Base-by-base conservation (phyloP, 1,139 yeast species). In the Nakaseomyces glabratus region DNA sequence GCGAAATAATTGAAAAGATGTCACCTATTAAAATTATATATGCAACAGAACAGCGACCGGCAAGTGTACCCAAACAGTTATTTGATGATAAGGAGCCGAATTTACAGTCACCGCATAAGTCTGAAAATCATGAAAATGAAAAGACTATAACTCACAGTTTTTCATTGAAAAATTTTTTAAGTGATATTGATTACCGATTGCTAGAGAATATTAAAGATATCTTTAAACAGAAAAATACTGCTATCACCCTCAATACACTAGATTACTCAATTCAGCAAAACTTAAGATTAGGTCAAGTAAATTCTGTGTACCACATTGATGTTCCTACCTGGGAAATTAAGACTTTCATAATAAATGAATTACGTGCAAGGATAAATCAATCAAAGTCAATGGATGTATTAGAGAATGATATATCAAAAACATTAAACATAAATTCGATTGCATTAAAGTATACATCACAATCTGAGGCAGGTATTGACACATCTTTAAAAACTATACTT, bases 311-410 rank as follows among this genome's bases (percentile, higher is more conserved):
- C 13, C 57, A 55, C 31, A 45, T 57, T 2, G 55, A 58, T 17
- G 42, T 60, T 4, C 67, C 67, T 3, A 51, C 69, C 28, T 47
- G 72, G 12, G 75, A 72, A 37, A 62, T 68, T 38, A 66, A 63
- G 41, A 68, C 69, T 26, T 72, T 74, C 42, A 69, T 76, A 39
- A 69, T 75, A 42, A 64, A 65, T 31, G 82, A 75, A 43, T 48
- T 76, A 29, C 60, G 62, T 14, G 67, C 65, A 32, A 70, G 71
- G 43, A 69, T 73, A 36, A 49, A 54, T 11, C 73, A 73, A 33
- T 72, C 76, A 5, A 64, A 66, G 37, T 52, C 45, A 11, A 58
- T 26, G 6, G 10, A 10, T 7, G 30, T 17, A 6, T 15, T 26
- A 11, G 30, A 26, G n/a, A 10, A 18, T 5, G 30, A 26, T 7